Evolutionary conservation across 2,329 filamentous ascomycete species (phyloP), one percentile per base, ranked within the genome.

Genomic region (Ascocoryne sarcoides): DNA sequence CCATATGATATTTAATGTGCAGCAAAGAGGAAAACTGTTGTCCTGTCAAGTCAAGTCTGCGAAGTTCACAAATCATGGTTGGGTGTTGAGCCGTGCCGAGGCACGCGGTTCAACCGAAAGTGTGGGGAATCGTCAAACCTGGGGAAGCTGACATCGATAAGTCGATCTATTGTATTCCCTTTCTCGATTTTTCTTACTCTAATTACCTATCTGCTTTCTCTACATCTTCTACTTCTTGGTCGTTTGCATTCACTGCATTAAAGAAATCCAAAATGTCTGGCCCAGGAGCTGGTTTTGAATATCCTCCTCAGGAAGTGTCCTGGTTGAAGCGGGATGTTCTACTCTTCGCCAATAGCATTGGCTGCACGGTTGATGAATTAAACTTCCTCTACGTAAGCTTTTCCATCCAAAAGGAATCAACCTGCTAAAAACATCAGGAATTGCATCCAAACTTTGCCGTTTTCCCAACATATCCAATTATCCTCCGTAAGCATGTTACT

Each of bases 311-410:
- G 57, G 75, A 82, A 58, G 86, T 94, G 9, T 75, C 81, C 54
- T 95, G 88, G 89, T 65, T 85, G 55, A 88, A 89, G 74, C 79
- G 89, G 51, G 89, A 95, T 69, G 77, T 81, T 26, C 71, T 95
- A 46, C 79, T 96, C 46, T 95, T 95, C 62, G 88, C 89, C 53
- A 82, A 83, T 64, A 90, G 82, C 66, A 90, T 95, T 61, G 89
- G 89, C 42, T 80, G 74, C 59, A 90, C 77, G 10, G 73, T 74
- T 30, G n/a, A 94, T 54, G 89, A 95, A 70, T 76, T 95, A 57
- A 87, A 95, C 60, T 94, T 90, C 60, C 79, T 95, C 65, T 95
- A 88, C 56, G 87, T 92, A 71, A 45, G 75, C 17, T 9, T 2
- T 29, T 3, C n/a, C n/a, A n/a, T n/a, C n/a, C n/a, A 32, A 49